Base-by-base conservation (phyloP, 805 yeast species). In the Metschnikowia corniflorae region DNA sequence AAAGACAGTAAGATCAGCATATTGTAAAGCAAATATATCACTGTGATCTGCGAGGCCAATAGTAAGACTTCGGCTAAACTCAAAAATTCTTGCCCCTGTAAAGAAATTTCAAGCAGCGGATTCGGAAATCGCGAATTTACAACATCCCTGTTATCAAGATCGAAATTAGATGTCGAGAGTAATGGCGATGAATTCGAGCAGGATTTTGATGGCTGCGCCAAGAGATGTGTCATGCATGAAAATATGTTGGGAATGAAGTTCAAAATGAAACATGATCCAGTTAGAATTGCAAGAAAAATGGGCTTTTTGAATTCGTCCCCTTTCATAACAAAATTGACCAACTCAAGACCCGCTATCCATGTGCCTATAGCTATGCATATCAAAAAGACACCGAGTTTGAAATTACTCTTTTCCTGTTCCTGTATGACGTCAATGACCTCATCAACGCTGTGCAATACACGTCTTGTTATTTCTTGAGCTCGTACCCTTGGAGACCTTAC, bases 281-380 rank as follows among this genome's bases (percentile, higher is more conserved):
- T 68, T 24, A 72, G 46, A 26, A 68, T 64, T 0, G 78, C 62
- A 32, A 73, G 60, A 44, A 75, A 56, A 24, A 68, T 53, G 4
- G 81, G 80, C 40, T 74, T 77, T 23, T 58, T 63, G 47, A 67
- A 75, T 9, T 63, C 65, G 16, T 64, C 71, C 19, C 68, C 70
- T 40, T 75, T 75, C 40, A 74, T 54, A n/a, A 73, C 70, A 4
- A 59, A 50, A 42, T 73, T 75, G 29, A 71, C 71, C 43, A 75
- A 42, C 43, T 75, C 78, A 14, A 71, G 57, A 0, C 78, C 75
- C 3, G 63, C 36, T 24, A 75, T 63, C 78, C 80, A 75, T 1
- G 75, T 61, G 7, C 57, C 37, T 7, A 75, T 61, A 1, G 73
- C 70, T 4, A 71, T 33, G 7, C 65, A 49, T 22, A 75, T 55